Evolutionary conservation across 2,329 filamentous ascomycete genomes (phyloP), one percentile per base, ranked within the genome.

Genomic region (Aspergillus carbonarius): DNA sequence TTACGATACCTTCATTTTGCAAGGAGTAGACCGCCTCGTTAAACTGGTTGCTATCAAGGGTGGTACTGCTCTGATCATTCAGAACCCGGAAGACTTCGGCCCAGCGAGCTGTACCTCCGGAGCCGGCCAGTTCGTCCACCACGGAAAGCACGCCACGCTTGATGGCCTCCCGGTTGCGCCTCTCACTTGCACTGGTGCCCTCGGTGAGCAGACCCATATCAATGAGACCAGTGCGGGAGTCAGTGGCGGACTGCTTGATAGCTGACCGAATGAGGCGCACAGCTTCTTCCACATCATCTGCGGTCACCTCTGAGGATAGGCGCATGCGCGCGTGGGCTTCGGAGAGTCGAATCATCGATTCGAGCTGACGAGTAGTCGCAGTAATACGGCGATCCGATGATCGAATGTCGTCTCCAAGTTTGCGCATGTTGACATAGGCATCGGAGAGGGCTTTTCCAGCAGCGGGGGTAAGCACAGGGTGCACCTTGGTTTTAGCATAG

Each of bases 251-350:
- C 64, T 96, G 96, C 82, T 98, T 98, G 71, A 99, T 86, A 1
- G 96, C 95, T 0, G 88, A 90, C 70, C 93, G 92, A 76, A 99
- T 99, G 42, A 99, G 82, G 10, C 95, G 89, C 48, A 96, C 91
- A 0, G 95, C 93, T 79, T 99, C 95, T 51, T 86, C 80, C 5
- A 99, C 96, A 70, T 99, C 96, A 50, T 85, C 84, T 27, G 84
- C 85, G 0, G 90, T 92, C 42, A 99, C 95, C 13, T 82, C 85
- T 2, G 81, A 74, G 0, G 89, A 86, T 5, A 99, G 85, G 4
- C 95, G 90, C 96, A 99, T 99, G 77, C 97, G 97, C 51, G 95
- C 96, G 76, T 99, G 96, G 0, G 93, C 95, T 80, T 99, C 95
- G 1, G 93, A 81, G 3, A 99, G 88, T 61, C 95, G 93, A 72